These are phyloP conservation scores for Diaporthe humulicola DNA, from an alignment of 2,329 filamentous ascomycete species.

Conservation along the genomic window DNA sequence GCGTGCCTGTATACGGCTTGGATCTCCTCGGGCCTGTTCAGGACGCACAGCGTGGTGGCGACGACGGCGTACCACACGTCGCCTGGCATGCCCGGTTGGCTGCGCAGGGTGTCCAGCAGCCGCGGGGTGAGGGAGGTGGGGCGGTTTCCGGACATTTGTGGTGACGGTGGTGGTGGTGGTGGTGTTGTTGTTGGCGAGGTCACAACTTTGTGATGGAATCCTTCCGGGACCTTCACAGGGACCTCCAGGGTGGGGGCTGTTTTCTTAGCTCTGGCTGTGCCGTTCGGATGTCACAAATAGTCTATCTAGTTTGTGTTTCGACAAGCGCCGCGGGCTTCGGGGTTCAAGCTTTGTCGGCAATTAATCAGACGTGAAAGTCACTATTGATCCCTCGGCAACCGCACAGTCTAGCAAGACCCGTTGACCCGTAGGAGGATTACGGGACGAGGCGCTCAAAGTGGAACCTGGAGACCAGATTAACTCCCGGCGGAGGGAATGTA, in stretches of 20 bases:
- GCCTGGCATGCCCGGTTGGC: constrained; percentile 56
- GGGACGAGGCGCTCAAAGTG: constrained; percentile 2
- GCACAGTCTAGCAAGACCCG: background rate
- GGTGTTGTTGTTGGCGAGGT: background rate
- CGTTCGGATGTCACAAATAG: background rate
- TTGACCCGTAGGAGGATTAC: background rate
- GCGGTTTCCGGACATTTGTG: constrained; percentile 38
- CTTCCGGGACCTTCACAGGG: background rate
- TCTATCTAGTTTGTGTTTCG: background rate
- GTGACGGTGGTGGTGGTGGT: background rate
- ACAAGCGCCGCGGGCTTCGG: constrained; percentile 1
- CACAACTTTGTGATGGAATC: constrained; percentile 6
- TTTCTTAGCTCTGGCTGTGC: background rate
- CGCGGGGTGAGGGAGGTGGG: constrained; percentile 54
- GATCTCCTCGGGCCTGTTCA: constrained; percentile 65
- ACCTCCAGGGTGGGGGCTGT: constrained; percentile 5
- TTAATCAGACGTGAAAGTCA: background rate
- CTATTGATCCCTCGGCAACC: constrained; percentile 1
- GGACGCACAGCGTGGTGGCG: constrained; percentile 58
- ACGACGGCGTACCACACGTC: constrained; percentile 64
- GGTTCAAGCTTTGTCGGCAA: constrained; percentile 24
- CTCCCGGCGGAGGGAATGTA: background rate
- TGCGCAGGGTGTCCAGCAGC: constrained; percentile 56
- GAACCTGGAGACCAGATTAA: constrained; percentile 23
- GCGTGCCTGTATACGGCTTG: constrained; percentile 58